Base-by-base conservation (phyloP, 345 rosid genomes). In the Dovyalis caffra region DNA sequence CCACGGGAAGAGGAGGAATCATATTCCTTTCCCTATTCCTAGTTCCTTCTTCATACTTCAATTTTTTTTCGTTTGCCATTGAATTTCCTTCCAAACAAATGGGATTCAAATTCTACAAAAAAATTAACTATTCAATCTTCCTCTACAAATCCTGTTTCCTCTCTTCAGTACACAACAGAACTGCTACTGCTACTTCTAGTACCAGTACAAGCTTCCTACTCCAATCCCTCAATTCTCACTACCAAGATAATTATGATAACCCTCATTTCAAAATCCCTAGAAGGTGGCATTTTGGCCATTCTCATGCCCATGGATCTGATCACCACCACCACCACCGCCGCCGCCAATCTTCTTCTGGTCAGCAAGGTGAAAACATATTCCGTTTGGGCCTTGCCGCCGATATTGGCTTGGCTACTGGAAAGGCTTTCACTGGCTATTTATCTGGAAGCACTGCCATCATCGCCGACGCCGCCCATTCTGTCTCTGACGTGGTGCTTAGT, bases 401-500 rank as follows among this genome's bases (percentile, higher is more conserved):
- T 69, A 69, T 87, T 23, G 81, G 82, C 63, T 77, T 90, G n/a
- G 87, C 94, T n/a, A 57, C 83, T 31, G 88, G 88, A 63, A 90
- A 90, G 82, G 89, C 92, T 62, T 73, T 87, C 23, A 85, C 89
- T 26, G 95, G 95, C 2, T 86, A 88, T 67, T 18, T 90, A 32
- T 83, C 90, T 10, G 92, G 95, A 33, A 90, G 92, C 79, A 88
- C 90, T 15, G 95, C 90, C 6, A 81, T 87, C 31, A 81, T 90
- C 11, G 92, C 94, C 28, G 94, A 90, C 57, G 94, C 94, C 8
- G 94, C 89, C 23, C 94, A 90, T 86, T 90, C 94, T 6, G 49
- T 79, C 43, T 83, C 94, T 26, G 94, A 90, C 64, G 89, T 90
- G 88, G 92, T 90, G 77, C 88, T 95, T 49, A 95, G 99, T 78